phyloP scores from a whole-genome alignment of 345 rosid genomes.

The Rhodamnia rubescens region DNA sequence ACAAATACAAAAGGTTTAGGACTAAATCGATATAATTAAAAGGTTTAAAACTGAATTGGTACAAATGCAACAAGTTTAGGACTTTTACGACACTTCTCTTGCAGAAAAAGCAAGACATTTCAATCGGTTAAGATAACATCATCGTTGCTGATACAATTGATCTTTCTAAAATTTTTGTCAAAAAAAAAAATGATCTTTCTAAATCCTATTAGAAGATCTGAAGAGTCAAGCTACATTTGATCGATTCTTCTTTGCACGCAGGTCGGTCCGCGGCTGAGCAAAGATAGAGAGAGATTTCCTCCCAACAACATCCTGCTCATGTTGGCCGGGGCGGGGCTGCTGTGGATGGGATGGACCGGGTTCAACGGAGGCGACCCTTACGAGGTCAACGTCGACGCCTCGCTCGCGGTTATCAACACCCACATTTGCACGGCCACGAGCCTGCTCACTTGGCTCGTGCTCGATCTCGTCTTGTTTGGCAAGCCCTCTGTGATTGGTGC shows the following conservation, averaged over 20 bases:
- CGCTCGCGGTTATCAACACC: slow-evolving; percentile 37
- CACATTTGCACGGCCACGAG: slow-evolving; percentile 41
- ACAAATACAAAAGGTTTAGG: too few relatives aligned
- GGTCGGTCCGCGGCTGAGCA: slow-evolving; percentile 39
- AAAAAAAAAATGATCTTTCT: too few relatives aligned
- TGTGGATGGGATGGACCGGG: slow-evolving; percentile 54
- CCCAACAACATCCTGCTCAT: slow-evolving; percentile 38
- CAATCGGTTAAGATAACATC: neutral
- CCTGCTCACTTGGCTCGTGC: slow-evolving; percentile 30
- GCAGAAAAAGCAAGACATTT: neutral
- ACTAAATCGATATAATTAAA: too few relatives aligned
- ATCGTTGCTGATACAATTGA: neutral
- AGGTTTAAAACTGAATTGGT: too few relatives aligned
- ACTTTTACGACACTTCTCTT: neutral
- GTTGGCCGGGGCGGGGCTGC: slow-evolving; percentile 39
- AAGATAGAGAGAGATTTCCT: slow-evolving; percentile 38
- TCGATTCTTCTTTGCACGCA: neutral
- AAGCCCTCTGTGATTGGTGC: slow-evolving; percentile 45
- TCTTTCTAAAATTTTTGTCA: too few relatives aligned
- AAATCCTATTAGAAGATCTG: neutral
- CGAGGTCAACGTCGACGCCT: slow-evolving; percentile 14
- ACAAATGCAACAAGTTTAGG: too few relatives aligned
- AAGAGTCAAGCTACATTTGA: neutral
- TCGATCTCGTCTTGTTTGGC: slow-evolving; percentile 19
- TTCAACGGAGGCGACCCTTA: slow-evolving; percentile 54